A percentile compares a stretch with the other conserved stretches of the same genome.
phyloP scores from a whole-genome alignment of 768 basidiomycete genomes.

The Mycena haematopus region DNA sequence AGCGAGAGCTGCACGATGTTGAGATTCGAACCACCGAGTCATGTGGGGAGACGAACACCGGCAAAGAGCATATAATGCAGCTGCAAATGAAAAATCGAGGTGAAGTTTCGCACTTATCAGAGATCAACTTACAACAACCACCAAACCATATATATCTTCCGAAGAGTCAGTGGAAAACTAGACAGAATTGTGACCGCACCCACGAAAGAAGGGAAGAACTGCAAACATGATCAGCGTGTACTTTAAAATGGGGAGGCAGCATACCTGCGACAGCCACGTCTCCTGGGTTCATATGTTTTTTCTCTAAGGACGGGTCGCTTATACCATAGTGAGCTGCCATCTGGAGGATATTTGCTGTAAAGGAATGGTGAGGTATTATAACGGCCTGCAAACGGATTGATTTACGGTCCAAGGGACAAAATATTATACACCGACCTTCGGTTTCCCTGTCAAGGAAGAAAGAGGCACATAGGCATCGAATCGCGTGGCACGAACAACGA shows the following conservation, averaged over 20 bases:
- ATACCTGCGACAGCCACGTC: slow-evolving; percentile 64
- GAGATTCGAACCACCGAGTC: slow-evolving; percentile 3
- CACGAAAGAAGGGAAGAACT: slow-evolving; percentile 71
- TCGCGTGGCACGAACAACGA: slow-evolving; percentile 34
- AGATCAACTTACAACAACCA: slow-evolving; percentile 53
- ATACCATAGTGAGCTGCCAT: slow-evolving; percentile 57
- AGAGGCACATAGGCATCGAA: neutral
- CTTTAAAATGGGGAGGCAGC: slow-evolving; percentile 33
- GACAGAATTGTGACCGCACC: slow-evolving; percentile 30
- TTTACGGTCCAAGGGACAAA: neutral
- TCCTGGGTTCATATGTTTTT: slow-evolving; percentile 54
- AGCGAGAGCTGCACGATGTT: slow-evolving; percentile 50
- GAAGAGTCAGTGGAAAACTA: neutral
- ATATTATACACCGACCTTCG: slow-evolving; percentile 39
- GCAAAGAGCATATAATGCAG: slow-evolving; percentile 60
- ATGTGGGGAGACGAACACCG: slow-evolving; percentile 46
- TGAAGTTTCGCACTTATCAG: neutral
- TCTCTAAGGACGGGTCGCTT: slow-evolving; percentile 46
- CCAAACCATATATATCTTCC: slow-evolving; percentile 66
- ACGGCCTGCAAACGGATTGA: slow-evolving; percentile 54
- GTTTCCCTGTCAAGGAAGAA: slow-evolving; percentile 37
- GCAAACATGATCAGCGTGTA: neutral
- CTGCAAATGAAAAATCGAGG: slow-evolving; percentile 35
- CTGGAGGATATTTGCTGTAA: slow-evolving; percentile 71
- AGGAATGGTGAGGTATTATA: slow-evolving; percentile 66